phyloP scores from a whole-genome alignment of 106 monocot genomes.

The Allium cepa region DNA sequence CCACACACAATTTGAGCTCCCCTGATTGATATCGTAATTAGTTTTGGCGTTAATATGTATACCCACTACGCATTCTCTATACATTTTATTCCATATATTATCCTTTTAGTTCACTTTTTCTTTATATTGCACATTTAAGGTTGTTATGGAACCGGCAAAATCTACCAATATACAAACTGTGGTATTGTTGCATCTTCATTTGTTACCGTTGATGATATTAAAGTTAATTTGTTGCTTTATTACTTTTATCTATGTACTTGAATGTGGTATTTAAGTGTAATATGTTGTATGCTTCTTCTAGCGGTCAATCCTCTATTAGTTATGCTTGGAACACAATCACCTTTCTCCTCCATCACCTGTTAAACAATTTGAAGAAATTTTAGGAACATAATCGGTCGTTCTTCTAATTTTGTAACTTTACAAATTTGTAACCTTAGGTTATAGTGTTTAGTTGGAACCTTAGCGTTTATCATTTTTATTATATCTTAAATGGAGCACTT shows the following conservation, averaged over 20 bases:
- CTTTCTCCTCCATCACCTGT: slow-evolving; percentile 39
- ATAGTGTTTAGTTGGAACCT: no score
- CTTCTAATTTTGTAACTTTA: background rate
- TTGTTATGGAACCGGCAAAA: slow-evolving; percentile 37
- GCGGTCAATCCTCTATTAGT: slow-evolving; percentile 31
- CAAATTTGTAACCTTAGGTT: no score
- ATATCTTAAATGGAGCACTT: no score
- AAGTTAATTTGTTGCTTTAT: slow-evolving; percentile 24
- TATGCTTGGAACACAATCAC: slow-evolving; percentile 50
- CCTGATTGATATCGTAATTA: background rate
- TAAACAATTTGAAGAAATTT: slow-evolving; percentile 50
- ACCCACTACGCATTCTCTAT: no score
- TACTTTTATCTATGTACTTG: background rate
- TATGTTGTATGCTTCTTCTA: slow-evolving; percentile 6
- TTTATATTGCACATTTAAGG: slow-evolving; percentile 16
- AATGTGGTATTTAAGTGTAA: background rate
- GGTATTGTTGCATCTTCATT: slow-evolving; percentile 63
- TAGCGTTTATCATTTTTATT: no score
- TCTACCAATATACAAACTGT: slow-evolving; percentile 43
- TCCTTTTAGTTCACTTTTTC: background rate
- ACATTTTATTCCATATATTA: background rate
- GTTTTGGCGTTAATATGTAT: background rate
- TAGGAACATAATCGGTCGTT: slow-evolving; percentile 50
- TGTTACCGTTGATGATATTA: slow-evolving; percentile 71
- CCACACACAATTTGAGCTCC: background rate